phyloP scores from a whole-genome alignment of 1,139 yeast genomes.

The Kluyveromyces sp. region DNA sequence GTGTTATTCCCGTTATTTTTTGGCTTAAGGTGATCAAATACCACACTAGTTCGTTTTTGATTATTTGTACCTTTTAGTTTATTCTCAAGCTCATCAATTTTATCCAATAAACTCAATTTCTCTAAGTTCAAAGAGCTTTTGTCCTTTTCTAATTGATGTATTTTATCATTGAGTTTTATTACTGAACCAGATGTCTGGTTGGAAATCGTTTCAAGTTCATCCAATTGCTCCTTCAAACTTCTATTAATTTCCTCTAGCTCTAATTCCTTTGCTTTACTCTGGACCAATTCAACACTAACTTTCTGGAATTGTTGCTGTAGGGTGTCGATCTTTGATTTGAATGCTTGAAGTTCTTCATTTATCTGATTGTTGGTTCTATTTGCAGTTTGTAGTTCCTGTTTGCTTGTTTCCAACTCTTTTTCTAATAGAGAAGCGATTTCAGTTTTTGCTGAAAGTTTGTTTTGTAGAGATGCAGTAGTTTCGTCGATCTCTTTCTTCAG shows the following conservation, averaged over 20 bases:
- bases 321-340: constrained; percentile 17
- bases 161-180: constrained; percentile 16
- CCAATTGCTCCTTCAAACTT: constrained; percentile 14
- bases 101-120: constrained; percentile 23
- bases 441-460: constrained; percentile 1
- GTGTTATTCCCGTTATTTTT: constrained; percentile 1
- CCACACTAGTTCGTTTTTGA: not conserved
- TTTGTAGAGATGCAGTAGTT: not conserved
- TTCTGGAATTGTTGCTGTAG: constrained; percentile 25
- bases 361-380: not conserved
- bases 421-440: constrained; percentile 1
- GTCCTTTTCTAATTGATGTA: constrained; percentile 17
- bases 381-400: constrained; percentile 3
- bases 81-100: constrained; percentile 15
- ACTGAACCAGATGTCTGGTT: constrained; percentile 18
- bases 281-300: constrained; percentile 26
- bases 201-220: constrained; percentile 13
- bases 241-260: constrained; percentile 28
- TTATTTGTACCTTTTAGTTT: constrained; percentile 6
- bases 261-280: constrained; percentile 26
- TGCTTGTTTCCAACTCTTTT: constrained; percentile 16
- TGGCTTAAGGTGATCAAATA: constrained; percentile 2
- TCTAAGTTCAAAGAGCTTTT: constrained; percentile 20
- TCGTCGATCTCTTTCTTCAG: constrained; percentile 1
- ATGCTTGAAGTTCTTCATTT: constrained; percentile 8